These are phyloP conservation scores for Xylaria grammica DNA, from an alignment of 495 filamentous ascomycete genomes.

Conservation along the genomic window DNA sequence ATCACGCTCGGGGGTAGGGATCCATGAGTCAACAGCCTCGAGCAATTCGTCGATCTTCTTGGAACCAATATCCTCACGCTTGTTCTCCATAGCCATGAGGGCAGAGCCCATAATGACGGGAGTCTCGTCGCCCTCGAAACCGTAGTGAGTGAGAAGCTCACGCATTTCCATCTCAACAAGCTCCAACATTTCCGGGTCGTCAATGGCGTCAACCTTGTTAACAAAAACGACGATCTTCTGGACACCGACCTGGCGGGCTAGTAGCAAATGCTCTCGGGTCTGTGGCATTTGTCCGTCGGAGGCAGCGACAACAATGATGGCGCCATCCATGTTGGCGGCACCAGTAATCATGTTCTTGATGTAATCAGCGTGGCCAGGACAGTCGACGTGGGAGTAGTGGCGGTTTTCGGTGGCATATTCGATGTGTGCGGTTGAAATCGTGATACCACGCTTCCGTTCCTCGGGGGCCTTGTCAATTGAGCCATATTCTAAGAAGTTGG, in stretches of 20 bases:
- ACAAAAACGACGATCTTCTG: conserved; percentile 98
- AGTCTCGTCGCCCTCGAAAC: conserved; percentile 97
- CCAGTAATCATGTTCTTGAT: conserved; percentile 99
- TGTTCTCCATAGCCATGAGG: conserved; percentile 89
- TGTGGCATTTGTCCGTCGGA: conserved; percentile 99
- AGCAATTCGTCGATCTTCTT: conserved; percentile 87
- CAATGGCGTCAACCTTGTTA: conserved; percentile 96
- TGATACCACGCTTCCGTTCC: conserved; percentile 99
- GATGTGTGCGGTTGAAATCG: conserved; percentile 97
- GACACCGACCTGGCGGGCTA: conserved; percentile 96
- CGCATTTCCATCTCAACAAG: conserved; percentile 99
- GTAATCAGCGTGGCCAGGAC: conserved; percentile 99
- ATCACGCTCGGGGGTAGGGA: conserved; percentile 88
- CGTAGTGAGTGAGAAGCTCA: conserved; percentile 87
- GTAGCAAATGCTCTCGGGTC: conserved; percentile 96
- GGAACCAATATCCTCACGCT: conserved; percentile 83
- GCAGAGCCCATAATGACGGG: conserved; percentile 96
- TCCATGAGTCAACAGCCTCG: conserved; percentile 91
- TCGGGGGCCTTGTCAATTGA: conserved; percentile 98
- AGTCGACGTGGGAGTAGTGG: conserved; percentile 99
- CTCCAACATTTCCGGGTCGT: conserved; percentile 99
- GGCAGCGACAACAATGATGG: conserved; percentile 97
- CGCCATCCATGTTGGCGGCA: conserved; percentile 96
- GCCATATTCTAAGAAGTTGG: conserved; percentile 93
- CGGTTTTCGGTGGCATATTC: conserved; percentile 91